Conservation (phyloP, 768 basidiomycete species). For the Tephrocybe sp. region DNA sequence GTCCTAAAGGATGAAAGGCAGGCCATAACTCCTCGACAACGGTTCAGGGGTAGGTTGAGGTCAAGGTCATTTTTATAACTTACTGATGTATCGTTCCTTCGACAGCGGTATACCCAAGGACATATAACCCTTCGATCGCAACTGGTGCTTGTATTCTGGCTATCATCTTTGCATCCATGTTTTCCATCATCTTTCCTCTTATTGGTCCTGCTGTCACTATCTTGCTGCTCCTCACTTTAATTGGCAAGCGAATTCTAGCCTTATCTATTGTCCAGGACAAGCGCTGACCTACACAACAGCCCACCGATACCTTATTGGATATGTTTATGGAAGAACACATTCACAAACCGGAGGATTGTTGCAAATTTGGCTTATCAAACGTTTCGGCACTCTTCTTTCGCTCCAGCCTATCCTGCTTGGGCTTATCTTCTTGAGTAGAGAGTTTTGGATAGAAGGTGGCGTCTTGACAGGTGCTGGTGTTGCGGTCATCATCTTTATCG, state of each 20-base stretch:
- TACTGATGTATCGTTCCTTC: conserved; percentile 2
- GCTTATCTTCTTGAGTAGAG: conserved; percentile 62
- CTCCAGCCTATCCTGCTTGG: conserved; percentile 77
- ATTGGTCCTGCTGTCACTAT: conserved; percentile 69
- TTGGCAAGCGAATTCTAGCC: conserved; percentile 55
- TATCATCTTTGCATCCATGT: conserved; percentile 69
- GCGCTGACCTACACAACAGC: conserved; percentile 36
- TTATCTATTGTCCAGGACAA: not conserved
- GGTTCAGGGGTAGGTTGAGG: conserved; percentile 62
- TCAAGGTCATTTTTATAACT: not conserved
- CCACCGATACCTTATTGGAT: conserved; percentile 77
- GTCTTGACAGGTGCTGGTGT: conserved; percentile 56
- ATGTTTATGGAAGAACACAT: conserved; percentile 70
- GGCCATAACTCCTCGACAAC: conserved; percentile 73
- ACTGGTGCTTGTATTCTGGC: conserved; percentile 65
- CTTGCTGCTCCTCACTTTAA: conserved; percentile 60
- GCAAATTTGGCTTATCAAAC: conserved; percentile 72
- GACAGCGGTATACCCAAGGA: conserved; percentile 65
- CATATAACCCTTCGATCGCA: conserved; percentile 68
- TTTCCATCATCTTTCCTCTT: conserved; percentile 74
- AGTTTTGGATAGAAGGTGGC: conserved; percentile 71
- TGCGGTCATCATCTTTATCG: conserved; percentile 55
- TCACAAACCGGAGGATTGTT: conserved; percentile 75
- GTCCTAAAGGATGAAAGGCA: conserved; percentile 53
- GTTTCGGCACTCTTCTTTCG: conserved; percentile 67